Base-by-base conservation (phyloP, 805 yeast genomes). In the Tetrapisispora taiwanensis region DNA sequence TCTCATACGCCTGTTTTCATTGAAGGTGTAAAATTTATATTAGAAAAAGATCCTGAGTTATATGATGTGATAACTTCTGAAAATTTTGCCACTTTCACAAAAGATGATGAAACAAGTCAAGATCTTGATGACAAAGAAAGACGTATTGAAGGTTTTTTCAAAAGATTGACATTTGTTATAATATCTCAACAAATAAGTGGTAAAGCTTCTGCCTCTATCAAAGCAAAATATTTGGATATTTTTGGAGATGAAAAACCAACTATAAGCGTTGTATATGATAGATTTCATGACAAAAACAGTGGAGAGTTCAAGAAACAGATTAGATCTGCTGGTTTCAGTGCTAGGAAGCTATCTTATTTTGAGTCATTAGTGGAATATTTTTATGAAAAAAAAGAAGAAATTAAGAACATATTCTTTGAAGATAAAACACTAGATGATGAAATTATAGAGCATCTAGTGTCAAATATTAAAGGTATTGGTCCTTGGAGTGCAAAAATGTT, bases 401-500 rank as follows among this genome's bases (percentile, higher is more conserved):
- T 66, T 1, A 53, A 58, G 1, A 63, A 62, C 1, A 64, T 73
- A 41, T 37, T 37, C 26, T 73, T 79, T 48, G 35, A 46, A 2
- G 45, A 50, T 4, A 45, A 44, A 0, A 63, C 63, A 30, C 48
- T 67, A 3, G 69, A 74, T 39, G 74, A 73, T 2, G 76, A 67
- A 19, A 63, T 82, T 14, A 55, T 72, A 1, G 69, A 69, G 17
- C 73, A 72, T 46, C 60, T 81, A 43, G 72, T 74, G 0, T 58
- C 59, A 22, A 53, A 56, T 43, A 66, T 83, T 48, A 82, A 83
- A 54, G 94, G 94, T 0, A 73, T 84, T 15, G 94, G 92, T 0
- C 72, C 72, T 1, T 89, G 97, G 97, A 77, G 88, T 4, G 89
- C 92, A 0, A 83, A 82, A 44, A 89, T 89, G 95, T 89, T 87